Base-by-base conservation (phyloP, 2,329 filamentous ascomycete species). In the Curvularia sp. region DNA sequence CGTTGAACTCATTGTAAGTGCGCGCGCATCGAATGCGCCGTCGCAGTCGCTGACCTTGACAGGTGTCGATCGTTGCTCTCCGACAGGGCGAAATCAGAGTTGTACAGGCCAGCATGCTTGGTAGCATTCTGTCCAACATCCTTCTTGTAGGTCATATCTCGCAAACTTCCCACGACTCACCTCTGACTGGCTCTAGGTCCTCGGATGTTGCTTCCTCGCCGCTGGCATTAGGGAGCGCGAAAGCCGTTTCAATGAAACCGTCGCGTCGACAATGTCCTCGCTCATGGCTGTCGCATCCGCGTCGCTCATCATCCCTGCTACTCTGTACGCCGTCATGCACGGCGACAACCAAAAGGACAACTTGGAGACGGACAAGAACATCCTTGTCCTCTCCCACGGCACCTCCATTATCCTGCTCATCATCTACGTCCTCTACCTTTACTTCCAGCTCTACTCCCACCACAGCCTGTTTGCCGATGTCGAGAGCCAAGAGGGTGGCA, bases 71-170 rank as follows among this genome's bases (percentile, higher is more conserved):
- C 68, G 90, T 98, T 64, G 95, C 95, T 18, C 85, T 99, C 46
- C 87, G 83, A 65, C 88, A 95, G 68, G 87, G 88, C 63, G 90
- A 98, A 79, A 96, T 97, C 73, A 89, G 94, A 70, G 93, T 98
- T 65, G 94, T 98, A n/a, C 95, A 98, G 80, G 90, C 94, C 20
- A 96, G 92, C 64, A 98, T 98, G 93, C 88, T 98, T 33, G 94
- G 95, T 48, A 96, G 91, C 72, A 96, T 98, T 68, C 83, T 98
- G 39, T 97, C 94, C 65, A 98, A 98, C 78, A 89, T 97, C 64
- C 85, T 98, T 7, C 86, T 98, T 22, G 94, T 76, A 64, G 67
- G 71, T 69, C 49, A 3, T 28, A 31, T 33, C 22, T 85, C 22
- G 6, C 30, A 6, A 24, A 22, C 52, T 24, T 18, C 5, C 18